Percentiles rank a stretch among this genome's conserved stretches.
phyloP scores from a whole-genome alignment of 2,329 filamentous ascomycete genomes.

The Trichoderma sp. region DNA sequence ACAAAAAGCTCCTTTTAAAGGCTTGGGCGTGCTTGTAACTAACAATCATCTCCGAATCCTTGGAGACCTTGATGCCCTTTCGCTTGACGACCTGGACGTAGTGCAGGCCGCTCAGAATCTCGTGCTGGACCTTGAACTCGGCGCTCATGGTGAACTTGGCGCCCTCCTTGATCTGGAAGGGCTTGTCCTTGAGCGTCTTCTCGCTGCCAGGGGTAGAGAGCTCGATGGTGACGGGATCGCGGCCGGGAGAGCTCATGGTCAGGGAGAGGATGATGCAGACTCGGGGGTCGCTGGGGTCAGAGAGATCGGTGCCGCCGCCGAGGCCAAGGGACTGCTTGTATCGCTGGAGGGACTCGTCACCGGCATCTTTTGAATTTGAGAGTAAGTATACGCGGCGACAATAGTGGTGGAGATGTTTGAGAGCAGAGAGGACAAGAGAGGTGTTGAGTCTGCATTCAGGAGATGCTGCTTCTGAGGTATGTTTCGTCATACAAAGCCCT shows the following conservation, averaged over 20 bases:
- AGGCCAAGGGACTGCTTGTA: slow-evolving; percentile 98
- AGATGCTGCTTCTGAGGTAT: neutral
- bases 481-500: neutral
- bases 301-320: slow-evolving; percentile 69
- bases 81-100: slow-evolving; percentile 94
- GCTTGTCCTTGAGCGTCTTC: slow-evolving; percentile 79
- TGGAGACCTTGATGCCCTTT: slow-evolving; percentile 82
- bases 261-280: slow-evolving; percentile 93
- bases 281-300: slow-evolving; percentile 78
- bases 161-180: slow-evolving; percentile 97
- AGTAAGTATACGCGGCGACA: slow-evolving; percentile 1
- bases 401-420: neutral
- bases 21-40: slow-evolving; percentile 39
- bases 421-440: neutral
- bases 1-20: neutral
- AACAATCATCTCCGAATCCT: slow-evolving; percentile 98
- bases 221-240: slow-evolving; percentile 84
- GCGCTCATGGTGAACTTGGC: slow-evolving; percentile 93
- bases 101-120: slow-evolving; percentile 92
- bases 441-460: neutral
- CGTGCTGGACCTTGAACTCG: slow-evolving; percentile 92
- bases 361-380: slow-evolving; percentile 49
- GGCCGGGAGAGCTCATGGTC: slow-evolving; percentile 81
- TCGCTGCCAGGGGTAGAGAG: slow-evolving; percentile 74
- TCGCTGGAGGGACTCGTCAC: slow-evolving; percentile 92